Evolutionary conservation across 371 early-diverging fungal species (phyloP), one percentile per base, ranked within the genome.

Genomic region (Umbelopsis sp.): DNA sequence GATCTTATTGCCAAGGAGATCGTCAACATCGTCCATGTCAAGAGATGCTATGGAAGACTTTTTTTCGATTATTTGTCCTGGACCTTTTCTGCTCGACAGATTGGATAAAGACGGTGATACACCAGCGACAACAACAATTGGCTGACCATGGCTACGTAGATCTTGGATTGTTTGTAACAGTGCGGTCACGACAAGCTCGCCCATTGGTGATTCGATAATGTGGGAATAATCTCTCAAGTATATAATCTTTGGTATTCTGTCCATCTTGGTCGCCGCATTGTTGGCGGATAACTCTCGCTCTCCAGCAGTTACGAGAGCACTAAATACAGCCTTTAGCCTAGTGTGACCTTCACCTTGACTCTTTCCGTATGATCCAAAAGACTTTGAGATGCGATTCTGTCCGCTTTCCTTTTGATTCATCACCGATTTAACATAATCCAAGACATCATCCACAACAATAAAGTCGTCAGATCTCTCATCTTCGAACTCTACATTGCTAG

Each of bases 141-240:
- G 67, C 46, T 84, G 87, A 16, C 81, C 82, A 29, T 82, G 80
- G 57, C 77, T 76, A 32, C 79, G 78, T 35, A 85, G 63, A 0
- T 80, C 80, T 37, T 83, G 80, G 16, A 82, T 74, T 0, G 86
- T 81, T 0, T 46, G 63, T 24, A 80, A 63, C 57, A 87, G 51
- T 1, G 85, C 70, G 16, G 84, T 76, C 4, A 85, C 65, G 65
- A 82, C 63, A 4, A 79, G 50, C 11, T 76, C 53, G 10, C 77
- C 78, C 48, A 77, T 72, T 5, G 75, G 70, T 11, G 78, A 73
- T 14, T 80, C 83, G 22, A 80, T 71, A 70, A 85, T 83, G 4
- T 77, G 78, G 14, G 75, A 76, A 67, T 80, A 81, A 46, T 87
- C 87, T 50, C 82, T 74, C 51, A 87, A 57, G 46, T 83, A 84